A percentile compares a stretch with the other conserved stretches of the same genome.
Conservation (phyloP, 257 asterid genomes). For the Penstemon eatonii region DNA sequence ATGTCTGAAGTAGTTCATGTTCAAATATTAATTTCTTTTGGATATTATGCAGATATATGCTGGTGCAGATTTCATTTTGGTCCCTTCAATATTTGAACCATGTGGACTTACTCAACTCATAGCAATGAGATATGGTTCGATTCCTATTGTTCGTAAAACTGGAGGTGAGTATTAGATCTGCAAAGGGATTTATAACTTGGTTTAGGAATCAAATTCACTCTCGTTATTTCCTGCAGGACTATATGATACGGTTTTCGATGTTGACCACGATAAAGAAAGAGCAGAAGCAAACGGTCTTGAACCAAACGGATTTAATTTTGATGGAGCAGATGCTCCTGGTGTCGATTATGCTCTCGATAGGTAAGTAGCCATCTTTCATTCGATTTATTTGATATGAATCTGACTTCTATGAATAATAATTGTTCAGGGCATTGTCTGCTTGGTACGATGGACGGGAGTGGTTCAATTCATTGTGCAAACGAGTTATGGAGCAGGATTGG, state of each 20-base stretch:
- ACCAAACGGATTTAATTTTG: constrained; percentile 93
- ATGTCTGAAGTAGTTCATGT: constrained; percentile 18
- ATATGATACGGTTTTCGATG: constrained; percentile 92
- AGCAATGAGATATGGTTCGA: constrained; percentile 96
- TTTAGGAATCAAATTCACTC: neutral
- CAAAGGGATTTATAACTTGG: neutral
- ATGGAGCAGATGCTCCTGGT: constrained; percentile 94
- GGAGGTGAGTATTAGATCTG: constrained; percentile 59
- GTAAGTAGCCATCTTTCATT: constrained; percentile 34
- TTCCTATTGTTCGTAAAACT: constrained; percentile 96
- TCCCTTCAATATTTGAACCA: constrained; percentile 98
- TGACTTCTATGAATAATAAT: neutral
- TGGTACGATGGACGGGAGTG: constrained; percentile 87
- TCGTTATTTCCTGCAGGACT: constrained; percentile 54
- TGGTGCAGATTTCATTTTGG: constrained; percentile 92
- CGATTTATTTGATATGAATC: neutral
- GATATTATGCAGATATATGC: constrained; percentile 80
- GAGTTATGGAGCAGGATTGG: constrained; percentile 99
- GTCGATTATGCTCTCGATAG: constrained; percentile 96
- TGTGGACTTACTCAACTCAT: constrained; percentile 99
- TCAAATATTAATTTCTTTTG: constrained; percentile 18
- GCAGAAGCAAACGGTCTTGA: constrained; percentile 75
- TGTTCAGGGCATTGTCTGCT: constrained; percentile 74
- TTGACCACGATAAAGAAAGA: constrained; percentile 84
- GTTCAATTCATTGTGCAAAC: constrained; percentile 76